Evolutionary conservation across 2,329 filamentous ascomycete species (phyloP).

Genomic region (Microdochium bolleyi): DNA sequence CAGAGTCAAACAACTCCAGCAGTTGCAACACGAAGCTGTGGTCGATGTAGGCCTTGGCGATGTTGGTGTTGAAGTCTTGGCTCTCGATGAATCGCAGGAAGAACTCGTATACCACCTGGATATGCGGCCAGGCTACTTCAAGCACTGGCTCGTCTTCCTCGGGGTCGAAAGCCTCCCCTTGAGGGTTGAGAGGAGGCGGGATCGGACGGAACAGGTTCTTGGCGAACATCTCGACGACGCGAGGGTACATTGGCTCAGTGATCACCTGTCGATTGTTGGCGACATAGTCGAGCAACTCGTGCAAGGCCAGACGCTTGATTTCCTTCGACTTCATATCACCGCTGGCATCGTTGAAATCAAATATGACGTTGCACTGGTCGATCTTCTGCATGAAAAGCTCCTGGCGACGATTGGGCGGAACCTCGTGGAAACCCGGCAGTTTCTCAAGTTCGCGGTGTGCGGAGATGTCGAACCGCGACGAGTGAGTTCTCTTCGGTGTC

Average conservation of each 20-base stretch:
- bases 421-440: slow-evolving; percentile 94
- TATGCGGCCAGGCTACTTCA: slow-evolving; percentile 98
- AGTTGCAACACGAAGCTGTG: slow-evolving; percentile 95
- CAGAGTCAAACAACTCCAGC: slow-evolving; percentile 96
- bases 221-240: slow-evolving; percentile 97
- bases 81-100: slow-evolving; percentile 98
- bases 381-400: slow-evolving; percentile 99
- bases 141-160: slow-evolving; percentile 97
- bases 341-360: slow-evolving; percentile 97
- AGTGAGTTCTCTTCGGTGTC: slow-evolving; percentile 94
- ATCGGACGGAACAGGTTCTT: slow-evolving; percentile 98
- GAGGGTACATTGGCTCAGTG: slow-evolving; percentile 97
- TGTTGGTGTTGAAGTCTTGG: slow-evolving; percentile 99
- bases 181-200: slow-evolving; percentile 92
- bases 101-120: slow-evolving; percentile 99
- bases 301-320: slow-evolving; percentile 92
- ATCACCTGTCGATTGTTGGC: slow-evolving; percentile 98
- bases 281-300: slow-evolving; percentile 95
- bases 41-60: slow-evolving; percentile 97
- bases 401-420: slow-evolving; percentile 86
- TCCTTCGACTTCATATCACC: slow-evolving; percentile 99
- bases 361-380: slow-evolving; percentile 99
- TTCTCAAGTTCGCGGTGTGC: slow-evolving; percentile 96
- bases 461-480: slow-evolving; percentile 95
- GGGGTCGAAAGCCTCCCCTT: slow-evolving; percentile 95